Percentiles rank a stretch among this genome's conserved stretches.
Evolutionary conservation across 139 green algal genomes (phyloP).

Genomic region (Limnomonas spitsbergensis): DNA sequence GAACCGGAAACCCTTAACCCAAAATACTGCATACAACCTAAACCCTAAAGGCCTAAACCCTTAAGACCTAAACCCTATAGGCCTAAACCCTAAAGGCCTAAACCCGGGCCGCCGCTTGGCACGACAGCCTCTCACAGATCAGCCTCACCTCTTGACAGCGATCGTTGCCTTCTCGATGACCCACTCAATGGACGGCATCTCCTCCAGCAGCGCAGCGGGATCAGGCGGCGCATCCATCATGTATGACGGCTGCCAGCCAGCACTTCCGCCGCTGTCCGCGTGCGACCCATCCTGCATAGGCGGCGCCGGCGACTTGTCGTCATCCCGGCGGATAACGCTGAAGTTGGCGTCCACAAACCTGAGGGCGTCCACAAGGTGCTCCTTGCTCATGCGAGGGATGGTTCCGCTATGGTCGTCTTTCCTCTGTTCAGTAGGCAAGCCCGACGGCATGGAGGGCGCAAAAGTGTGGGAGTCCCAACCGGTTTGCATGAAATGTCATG

Average conservation of each 20-base stretch:
- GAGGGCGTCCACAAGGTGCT: not conserved
- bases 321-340: not conserved
- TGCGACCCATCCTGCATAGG: not conserved
- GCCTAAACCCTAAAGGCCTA: no score
- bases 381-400: not conserved
- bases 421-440: no score
- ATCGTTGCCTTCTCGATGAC: conserved; percentile 76
- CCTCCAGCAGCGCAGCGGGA: conserved; percentile 35
- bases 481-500: no score
- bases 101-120: no score
- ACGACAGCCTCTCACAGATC: no score
- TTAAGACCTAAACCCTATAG: no score
- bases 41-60: no score
- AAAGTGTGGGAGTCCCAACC: no score
- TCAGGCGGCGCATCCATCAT: not conserved
- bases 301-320: not conserved
- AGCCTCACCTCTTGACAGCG: conserved; percentile 67
- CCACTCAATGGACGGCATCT: conserved; percentile 87
- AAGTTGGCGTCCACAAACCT: conserved; percentile 1
- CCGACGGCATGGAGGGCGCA: no score
- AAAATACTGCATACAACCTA: no score
- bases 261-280: not conserved
- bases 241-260: not conserved
- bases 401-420: not conserved
- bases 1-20: no score